phyloP scores from a whole-genome alignment of 2,329 filamentous ascomycete species.

The Colletotrichum sansevieriae region DNA sequence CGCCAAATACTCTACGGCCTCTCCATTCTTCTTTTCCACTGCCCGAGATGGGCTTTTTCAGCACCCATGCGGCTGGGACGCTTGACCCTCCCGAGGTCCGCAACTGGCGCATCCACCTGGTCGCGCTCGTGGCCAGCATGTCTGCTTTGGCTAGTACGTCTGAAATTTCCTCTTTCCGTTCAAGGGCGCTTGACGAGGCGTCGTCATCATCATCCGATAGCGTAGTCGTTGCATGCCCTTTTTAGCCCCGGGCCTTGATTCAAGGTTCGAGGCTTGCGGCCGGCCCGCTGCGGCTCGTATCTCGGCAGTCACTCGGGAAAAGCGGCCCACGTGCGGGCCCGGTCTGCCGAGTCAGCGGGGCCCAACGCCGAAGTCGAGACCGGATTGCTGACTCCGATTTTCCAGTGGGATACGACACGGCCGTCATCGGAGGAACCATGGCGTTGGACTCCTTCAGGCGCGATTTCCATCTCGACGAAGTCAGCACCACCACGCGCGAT shows the following conservation, averaged over 20 bases:
- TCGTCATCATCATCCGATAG: no score
- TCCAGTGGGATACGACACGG: slow-evolving; percentile 53
- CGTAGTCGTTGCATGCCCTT: no score
- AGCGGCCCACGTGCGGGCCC: not conserved
- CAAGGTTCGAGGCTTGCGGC: not conserved
- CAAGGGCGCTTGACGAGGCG: no score
- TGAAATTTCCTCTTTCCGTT: no score
- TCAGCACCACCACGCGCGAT: slow-evolving; percentile 46
- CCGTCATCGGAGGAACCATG: slow-evolving; percentile 57
- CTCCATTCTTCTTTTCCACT: not conserved
- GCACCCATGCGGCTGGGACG: slow-evolving; percentile 46
- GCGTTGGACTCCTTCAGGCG: slow-evolving; percentile 53
- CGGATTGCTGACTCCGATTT: slow-evolving; percentile 1
- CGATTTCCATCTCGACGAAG: slow-evolving; percentile 51
- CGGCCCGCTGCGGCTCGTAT: slow-evolving; percentile 2
- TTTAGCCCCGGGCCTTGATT: no score
- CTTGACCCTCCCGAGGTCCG: slow-evolving; percentile 46
- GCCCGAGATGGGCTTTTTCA: slow-evolving; percentile 45
- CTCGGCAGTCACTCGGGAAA: not conserved
- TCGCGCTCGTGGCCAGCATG: slow-evolving; percentile 48
- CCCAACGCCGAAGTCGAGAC: no score
- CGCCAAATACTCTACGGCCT: not conserved
- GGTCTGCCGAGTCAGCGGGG: not conserved
- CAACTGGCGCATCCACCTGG: slow-evolving; percentile 47
- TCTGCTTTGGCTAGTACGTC: slow-evolving; percentile 46